Conservation (phyloP, 1,139 yeast species). For the Yamadazyma atlantica region DNA sequence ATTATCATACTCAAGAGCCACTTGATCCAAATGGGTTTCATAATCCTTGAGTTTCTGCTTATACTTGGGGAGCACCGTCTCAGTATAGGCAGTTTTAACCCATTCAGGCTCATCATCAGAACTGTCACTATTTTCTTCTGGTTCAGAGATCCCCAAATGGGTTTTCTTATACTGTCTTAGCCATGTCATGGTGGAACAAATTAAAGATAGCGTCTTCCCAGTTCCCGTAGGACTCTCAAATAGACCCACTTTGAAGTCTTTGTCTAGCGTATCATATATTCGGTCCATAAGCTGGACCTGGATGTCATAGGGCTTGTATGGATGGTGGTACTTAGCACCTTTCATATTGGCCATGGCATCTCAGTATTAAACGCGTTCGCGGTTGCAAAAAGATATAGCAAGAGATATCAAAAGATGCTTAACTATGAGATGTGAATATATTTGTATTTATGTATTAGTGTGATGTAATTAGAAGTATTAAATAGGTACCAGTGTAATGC, state of each 20-base stretch:
- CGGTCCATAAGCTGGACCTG: slow-evolving; percentile 77
- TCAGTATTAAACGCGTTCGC: too few relatives aligned
- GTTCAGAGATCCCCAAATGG: neutral
- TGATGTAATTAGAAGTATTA: too few relatives aligned
- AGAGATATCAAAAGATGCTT: too few relatives aligned
- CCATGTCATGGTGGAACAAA: slow-evolving; percentile 89
- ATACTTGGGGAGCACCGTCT: slow-evolving; percentile 29
- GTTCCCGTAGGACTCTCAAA: slow-evolving; percentile 97
- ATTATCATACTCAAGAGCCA: slow-evolving; percentile 12
- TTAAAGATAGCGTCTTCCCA: slow-evolving; percentile 85
- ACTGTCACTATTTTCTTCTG: slow-evolving; percentile 13
- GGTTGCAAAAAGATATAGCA: too few relatives aligned
- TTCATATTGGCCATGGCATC: too few relatives aligned
- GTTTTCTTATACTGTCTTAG: slow-evolving; percentile 57
- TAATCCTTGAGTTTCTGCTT: slow-evolving; percentile 35
- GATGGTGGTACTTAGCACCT: slow-evolving; percentile 56
- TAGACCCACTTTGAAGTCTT: slow-evolving; percentile 66
- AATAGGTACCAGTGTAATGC: too few relatives aligned
- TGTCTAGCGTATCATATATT: slow-evolving; percentile 61
- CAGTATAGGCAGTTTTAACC: slow-evolving; percentile 50
- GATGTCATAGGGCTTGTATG: slow-evolving; percentile 77
- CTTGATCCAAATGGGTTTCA: slow-evolving; percentile 37
- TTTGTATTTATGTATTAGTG: too few relatives aligned
- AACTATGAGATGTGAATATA: too few relatives aligned
- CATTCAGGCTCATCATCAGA: slow-evolving; percentile 60